Evolutionary conservation across 1,284 basidiomycete species (phyloP).

Genomic region (Ustilago lituana): DNA sequence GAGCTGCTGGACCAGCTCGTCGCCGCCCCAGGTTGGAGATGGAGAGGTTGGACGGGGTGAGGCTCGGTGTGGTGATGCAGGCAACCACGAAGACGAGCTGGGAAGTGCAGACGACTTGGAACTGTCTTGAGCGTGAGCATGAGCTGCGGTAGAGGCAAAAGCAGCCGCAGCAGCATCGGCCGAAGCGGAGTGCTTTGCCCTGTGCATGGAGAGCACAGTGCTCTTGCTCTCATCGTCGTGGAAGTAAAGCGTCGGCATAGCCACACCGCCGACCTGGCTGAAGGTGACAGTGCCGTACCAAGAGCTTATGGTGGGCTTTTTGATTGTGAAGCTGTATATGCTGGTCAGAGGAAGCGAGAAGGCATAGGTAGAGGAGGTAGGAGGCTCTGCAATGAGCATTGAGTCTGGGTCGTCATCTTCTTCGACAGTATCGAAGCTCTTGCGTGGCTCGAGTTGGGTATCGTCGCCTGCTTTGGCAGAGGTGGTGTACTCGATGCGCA

Average conservation of each 20-base stretch:
- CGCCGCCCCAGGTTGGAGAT: conserved; percentile 69
- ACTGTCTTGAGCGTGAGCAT: conserved; percentile 46
- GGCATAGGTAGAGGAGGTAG: conserved; percentile 75
- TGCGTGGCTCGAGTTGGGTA: conserved; percentile 54
- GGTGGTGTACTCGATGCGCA: conserved; percentile 78
- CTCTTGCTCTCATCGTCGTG: conserved; percentile 80
- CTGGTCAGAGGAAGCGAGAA: conserved; percentile 90
- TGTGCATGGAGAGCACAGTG: conserved; percentile 48
- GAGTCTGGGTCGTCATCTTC: conserved; percentile 25
- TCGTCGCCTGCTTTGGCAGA: conserved; percentile 66
- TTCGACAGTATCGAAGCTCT: conserved; percentile 70
- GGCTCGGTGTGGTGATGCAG: conserved; percentile 4
- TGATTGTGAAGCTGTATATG: conserved; percentile 87
- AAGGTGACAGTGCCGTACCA: conserved; percentile 79
- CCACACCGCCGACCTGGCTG: conserved; percentile 87
- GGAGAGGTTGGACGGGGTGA: conserved; percentile 27
- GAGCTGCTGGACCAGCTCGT: conserved; percentile 72
- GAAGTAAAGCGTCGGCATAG: conserved; percentile 89
- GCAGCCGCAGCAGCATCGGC: conserved; percentile 19
- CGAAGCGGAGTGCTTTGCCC: conserved; percentile 18
- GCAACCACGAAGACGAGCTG: conserved; percentile 4
- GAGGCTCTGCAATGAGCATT: conserved; percentile 46
- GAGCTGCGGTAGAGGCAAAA: conserved; percentile 5
- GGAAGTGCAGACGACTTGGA: conserved; percentile 5
- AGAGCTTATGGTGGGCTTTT: conserved; percentile 71